Conservation (phyloP, 331 rosid genomes). For the Ulmus americana region DNA sequence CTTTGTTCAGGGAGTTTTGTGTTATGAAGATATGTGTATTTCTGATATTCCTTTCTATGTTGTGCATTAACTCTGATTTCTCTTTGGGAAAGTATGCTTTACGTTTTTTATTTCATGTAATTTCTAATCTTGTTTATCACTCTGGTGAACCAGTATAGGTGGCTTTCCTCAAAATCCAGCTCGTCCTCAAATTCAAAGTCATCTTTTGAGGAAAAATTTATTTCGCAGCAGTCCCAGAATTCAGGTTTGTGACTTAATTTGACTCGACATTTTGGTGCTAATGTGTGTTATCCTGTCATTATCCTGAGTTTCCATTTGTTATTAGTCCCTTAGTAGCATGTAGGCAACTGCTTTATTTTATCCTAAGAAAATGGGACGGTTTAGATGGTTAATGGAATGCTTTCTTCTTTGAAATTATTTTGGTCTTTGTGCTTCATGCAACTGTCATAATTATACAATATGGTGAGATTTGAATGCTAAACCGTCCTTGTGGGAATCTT, state of each 20-base stretch:
- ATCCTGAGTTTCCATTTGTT: background rate
- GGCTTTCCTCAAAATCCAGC: constrained; percentile 87
- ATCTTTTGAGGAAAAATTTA: constrained; percentile 83
- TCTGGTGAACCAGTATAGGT: constrained; percentile 78
- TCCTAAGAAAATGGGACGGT: no score
- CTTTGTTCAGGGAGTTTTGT: background rate
- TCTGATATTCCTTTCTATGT: background rate
- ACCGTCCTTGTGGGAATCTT: no score
- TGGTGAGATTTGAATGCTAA: no score
- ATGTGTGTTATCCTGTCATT: background rate
- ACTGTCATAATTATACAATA: no score
- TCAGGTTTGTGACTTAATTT: constrained; percentile 52
- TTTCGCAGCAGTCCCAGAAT: constrained; percentile 90
- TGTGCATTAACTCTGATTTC: background rate
- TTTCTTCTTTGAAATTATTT: no score
- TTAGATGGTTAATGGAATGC: no score
- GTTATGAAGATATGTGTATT: background rate
- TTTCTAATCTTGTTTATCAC: constrained; percentile 16
- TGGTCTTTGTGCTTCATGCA: no score
- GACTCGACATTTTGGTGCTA: constrained; percentile 9
- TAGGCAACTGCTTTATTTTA: no score
- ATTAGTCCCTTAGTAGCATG: no score
- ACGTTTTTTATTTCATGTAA: constrained; percentile 1
- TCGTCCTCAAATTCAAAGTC: constrained; percentile 54
- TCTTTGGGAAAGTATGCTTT: background rate